Percentiles rank a stretch among this genome's conserved stretches.
These are phyloP conservation scores for Solanum peruvianum DNA, from an alignment of 257 asterid species.

Conservation along the genomic window DNA sequence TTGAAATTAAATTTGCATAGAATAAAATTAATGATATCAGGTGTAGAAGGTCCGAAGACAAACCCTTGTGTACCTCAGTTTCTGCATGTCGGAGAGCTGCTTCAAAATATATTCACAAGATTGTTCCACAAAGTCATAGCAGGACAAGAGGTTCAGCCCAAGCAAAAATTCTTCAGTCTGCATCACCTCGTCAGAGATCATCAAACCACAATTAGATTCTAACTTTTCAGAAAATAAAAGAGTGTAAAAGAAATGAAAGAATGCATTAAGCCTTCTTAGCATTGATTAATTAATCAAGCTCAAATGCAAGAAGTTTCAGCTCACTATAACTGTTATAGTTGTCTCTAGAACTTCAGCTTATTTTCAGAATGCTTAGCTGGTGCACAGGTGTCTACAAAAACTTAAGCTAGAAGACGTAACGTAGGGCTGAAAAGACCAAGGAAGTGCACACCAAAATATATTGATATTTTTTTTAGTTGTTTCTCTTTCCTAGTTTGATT, in stretches of 20 bases:
- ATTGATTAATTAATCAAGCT: not conserved
- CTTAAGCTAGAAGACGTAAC: not conserved
- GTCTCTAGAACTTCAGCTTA: not conserved
- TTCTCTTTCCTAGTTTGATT: not conserved
- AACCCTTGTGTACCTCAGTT: slow-evolving; percentile 51
- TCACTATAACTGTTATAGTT: not conserved
- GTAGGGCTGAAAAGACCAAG: not conserved
- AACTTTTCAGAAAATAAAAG: not conserved
- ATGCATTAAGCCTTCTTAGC: not conserved
- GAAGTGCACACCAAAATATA: not conserved
- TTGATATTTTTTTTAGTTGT: not conserved
- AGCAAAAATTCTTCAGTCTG: slow-evolving; percentile 92
- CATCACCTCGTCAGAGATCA: slow-evolving; percentile 14
- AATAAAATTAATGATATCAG: not conserved
- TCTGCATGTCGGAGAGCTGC: slow-evolving; percentile 80
- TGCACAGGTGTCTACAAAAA: not conserved
- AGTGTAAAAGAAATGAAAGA: not conserved
- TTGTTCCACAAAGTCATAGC: slow-evolving; percentile 67
- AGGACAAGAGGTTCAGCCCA: slow-evolving; percentile 55
- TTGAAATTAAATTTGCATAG: not conserved
- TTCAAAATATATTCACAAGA: slow-evolving; percentile 49
- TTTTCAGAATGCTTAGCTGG: not conserved
- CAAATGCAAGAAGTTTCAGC: not conserved
- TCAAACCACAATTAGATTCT: not conserved
- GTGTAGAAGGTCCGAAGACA: not conserved